These are phyloP conservation scores for Microsporum audouinii DNA, from an alignment of 2,329 filamentous ascomycete species.

Conservation along the genomic window DNA sequence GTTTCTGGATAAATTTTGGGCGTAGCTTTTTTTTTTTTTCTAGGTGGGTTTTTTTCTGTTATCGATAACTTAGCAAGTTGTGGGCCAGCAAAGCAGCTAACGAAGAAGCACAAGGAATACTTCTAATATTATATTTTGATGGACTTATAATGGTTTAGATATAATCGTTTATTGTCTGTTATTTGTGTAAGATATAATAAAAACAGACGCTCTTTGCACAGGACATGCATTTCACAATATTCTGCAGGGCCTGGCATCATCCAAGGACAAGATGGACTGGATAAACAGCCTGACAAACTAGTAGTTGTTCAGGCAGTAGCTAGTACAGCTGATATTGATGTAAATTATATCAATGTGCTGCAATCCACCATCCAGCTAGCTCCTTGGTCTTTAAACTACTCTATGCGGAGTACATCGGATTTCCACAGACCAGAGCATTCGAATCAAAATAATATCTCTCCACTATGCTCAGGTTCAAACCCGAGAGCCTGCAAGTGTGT, in stretches of 20 bases:
- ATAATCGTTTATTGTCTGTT: not conserved
- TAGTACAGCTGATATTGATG: not conserved
- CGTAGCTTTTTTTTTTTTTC: not conserved
- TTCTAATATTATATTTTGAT: not conserved
- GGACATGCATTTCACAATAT: constrained; percentile 43
- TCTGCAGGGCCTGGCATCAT: constrained; percentile 29
- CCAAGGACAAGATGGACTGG: constrained; percentile 3
- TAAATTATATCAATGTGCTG: not conserved
- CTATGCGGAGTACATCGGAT: not conserved
- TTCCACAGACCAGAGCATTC: not conserved
- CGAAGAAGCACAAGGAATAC: not conserved
- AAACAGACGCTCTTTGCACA: constrained; percentile 5
- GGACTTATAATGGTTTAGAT: not conserved
- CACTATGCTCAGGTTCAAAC: constrained; percentile 76
- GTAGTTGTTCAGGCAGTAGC: not conserved
- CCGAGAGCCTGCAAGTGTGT: constrained; percentile 65
- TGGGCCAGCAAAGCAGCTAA: constrained; percentile 1
- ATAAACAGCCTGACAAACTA: not conserved
- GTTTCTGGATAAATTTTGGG: constrained; percentile 1
- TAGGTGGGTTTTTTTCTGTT: constrained; percentile 4
- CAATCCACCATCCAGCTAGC: not conserved
- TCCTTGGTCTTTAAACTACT: not conserved
- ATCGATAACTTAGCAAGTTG: constrained; percentile 8
- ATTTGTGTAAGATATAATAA: constrained; percentile 3
- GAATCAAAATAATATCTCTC: constrained; percentile 57